Evolutionary conservation across 1,139 yeast genomes (phyloP).

Genomic region (Pichia kudriavzevii): DNA sequence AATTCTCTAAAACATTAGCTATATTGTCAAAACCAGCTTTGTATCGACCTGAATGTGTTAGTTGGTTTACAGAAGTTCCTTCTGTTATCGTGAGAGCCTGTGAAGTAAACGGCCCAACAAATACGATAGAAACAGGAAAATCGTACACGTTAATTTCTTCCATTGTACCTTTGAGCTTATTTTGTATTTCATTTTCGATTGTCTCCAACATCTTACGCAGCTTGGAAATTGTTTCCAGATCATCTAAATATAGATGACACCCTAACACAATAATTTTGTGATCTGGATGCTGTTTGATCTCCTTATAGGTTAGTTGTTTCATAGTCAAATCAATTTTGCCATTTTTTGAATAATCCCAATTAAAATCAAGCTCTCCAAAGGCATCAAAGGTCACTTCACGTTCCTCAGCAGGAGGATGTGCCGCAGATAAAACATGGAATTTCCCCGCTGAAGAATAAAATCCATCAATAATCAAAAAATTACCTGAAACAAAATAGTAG

Average conservation of each 20-base stretch:
- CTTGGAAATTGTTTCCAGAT: constrained; percentile 56
- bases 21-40: constrained; percentile 68
- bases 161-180: background rate
- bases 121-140: constrained; percentile 33
- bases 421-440: constrained; percentile 69
- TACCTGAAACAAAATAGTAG: constrained; percentile 70
- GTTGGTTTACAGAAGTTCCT: constrained; percentile 35
- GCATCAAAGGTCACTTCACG: constrained; percentile 59
- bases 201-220: constrained; percentile 44
- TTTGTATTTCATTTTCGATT: constrained; percentile 12
- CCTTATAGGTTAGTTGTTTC: constrained; percentile 50
- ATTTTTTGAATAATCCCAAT: constrained; percentile 46
- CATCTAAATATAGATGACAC: constrained; percentile 62
- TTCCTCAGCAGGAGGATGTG: constrained; percentile 85
- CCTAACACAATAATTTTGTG: constrained; percentile 69
- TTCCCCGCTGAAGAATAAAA: constrained; percentile 63
- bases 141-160: constrained; percentile 5
- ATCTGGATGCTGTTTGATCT: constrained; percentile 31
- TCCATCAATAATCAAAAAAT: constrained; percentile 79
- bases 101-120: constrained; percentile 67
- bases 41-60: constrained; percentile 43
- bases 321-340: constrained; percentile 53
- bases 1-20: constrained; percentile 47
- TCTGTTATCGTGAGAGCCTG: constrained; percentile 48
- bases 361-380: constrained; percentile 72